A percentile compares a stretch with the other conserved stretches of the same genome.
Conservation (phyloP, 1,139 yeast species). For the Protomyces arabidopsidicola region DNA sequence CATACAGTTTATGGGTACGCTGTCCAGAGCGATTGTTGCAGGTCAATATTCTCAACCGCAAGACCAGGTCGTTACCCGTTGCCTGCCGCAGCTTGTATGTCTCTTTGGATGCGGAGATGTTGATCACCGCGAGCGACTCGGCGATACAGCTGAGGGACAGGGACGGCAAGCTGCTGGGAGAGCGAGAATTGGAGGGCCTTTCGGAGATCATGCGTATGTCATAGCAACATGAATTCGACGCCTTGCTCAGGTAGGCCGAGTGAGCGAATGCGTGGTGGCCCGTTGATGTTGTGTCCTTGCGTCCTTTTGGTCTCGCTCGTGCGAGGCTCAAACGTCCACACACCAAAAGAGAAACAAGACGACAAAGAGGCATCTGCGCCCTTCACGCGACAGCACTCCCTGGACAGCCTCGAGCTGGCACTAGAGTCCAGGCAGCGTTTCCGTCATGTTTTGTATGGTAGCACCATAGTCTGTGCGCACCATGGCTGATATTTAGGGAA, state of each 20-base stretch:
- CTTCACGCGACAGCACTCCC: too few species aligned
- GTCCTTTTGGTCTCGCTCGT: too few species aligned
- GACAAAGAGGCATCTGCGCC: too few species aligned
- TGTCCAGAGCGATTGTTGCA: not conserved
- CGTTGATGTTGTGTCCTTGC: too few species aligned
- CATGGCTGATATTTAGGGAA: constrained; percentile 3
- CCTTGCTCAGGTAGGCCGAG: too few species aligned
- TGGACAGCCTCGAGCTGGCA: too few species aligned
- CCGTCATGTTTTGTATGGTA: not conserved
- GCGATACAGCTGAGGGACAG: not conserved
- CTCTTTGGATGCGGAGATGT: not conserved
- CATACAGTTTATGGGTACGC: not conserved
- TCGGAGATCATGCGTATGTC: not conserved
- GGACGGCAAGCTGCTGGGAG: not conserved
- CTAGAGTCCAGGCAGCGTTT: not conserved
- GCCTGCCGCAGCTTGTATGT: not conserved
- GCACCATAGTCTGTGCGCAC: not conserved
- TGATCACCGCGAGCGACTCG: not conserved
- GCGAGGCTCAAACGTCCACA: too few species aligned
- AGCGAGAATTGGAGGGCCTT: not conserved
- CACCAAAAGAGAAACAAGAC: too few species aligned
- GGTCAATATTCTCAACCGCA: not conserved
- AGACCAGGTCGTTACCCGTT: not conserved
- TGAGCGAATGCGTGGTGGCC: too few species aligned
- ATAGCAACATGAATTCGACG: not conserved